These are phyloP conservation scores for Pterocarpus santalinus DNA, from an alignment of 306 rosid genomes.

Conservation along the genomic window DNA sequence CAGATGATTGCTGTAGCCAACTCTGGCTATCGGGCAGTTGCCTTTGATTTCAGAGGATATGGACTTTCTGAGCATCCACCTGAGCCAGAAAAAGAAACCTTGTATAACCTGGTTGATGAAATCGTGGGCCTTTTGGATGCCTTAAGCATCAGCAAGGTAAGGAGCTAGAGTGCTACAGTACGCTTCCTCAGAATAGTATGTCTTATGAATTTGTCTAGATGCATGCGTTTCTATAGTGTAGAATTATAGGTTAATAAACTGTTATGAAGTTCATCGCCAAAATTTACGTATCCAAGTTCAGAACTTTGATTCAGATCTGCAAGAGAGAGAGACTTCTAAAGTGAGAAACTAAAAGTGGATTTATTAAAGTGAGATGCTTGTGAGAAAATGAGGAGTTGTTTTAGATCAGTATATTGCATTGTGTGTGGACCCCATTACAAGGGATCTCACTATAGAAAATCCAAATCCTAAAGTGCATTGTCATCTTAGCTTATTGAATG, in stretches of 20 bases:
- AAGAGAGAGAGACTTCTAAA: too few species aligned
- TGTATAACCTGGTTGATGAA: constrained; percentile 59
- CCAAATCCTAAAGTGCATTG: not conserved
- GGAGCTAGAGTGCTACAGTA: not conserved
- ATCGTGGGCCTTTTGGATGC: constrained; percentile 61
- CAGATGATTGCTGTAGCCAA: constrained; percentile 74
- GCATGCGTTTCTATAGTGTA: not conserved
- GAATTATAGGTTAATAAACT: not conserved
- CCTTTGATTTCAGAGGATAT: constrained; percentile 78
- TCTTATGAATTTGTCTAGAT: not conserved
- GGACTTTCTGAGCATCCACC: constrained; percentile 79
- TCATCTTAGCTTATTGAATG: not conserved
- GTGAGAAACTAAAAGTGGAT: not conserved
- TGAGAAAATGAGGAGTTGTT: not conserved
- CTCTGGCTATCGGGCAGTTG: constrained; percentile 72
- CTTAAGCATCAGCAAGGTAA: constrained; percentile 64
- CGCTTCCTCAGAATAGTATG: too few species aligned
- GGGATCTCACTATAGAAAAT: too few species aligned
- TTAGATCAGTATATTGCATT: not conserved
- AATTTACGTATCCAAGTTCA: not conserved
- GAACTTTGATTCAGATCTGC: not conserved
- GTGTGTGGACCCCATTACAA: too few species aligned
- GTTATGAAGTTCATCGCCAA: not conserved
- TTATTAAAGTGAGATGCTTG: not conserved
- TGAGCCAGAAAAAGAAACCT: constrained; percentile 63